Evolutionary conservation across 306 rosid genomes (phyloP), one percentile per base, ranked within the genome.

Genomic region (Vigna nakashimae): DNA sequence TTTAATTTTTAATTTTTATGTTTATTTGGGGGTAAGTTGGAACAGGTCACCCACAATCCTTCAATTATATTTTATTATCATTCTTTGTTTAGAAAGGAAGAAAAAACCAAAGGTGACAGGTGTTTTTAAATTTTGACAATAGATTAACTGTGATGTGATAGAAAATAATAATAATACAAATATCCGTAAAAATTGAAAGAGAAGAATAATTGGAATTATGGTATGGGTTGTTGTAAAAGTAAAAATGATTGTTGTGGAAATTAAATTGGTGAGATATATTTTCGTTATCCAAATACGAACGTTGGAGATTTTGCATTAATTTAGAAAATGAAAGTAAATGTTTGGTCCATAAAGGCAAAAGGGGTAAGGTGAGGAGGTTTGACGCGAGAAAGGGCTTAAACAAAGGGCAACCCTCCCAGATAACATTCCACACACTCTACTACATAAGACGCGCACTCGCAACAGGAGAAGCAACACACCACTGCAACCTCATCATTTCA

Each of bases 401-500:
- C 9, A 73, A 82, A 42, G 77, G 75, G 81, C 38, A 81, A 60
- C 9, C 45, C 6, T 16, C 10, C 4, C 78, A 68, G 82, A 73
- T 82, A 77, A 69, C 73, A 45, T 45, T 10, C 14, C 50, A 45
- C 22, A 20, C 22, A 20, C 15, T 11, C 14, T 12, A 45, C 15
- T 11, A 45, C 50, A 67, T 80, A 80, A 83, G 68, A 82, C 84
- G 74, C 88, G 80, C 89, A 76, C 90, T 84, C 57, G 64, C 84
- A 80, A 72, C 80, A 75, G 76, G 38, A 60, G 80, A 82, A 71
- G 13, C 73, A 42, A 20, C 73, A 42, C 30, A 74, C 59, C 84
- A 84, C 88, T 83, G 82, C 85, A 85, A 22, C 77, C 76, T 80
- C 96, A 87, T 90, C 90, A 91, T 90, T 84, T 72, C 86, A 76